Evolutionary conservation across 768 basidiomycete genomes (phyloP).

Genomic region (Collybiopsis luxurians): DNA sequence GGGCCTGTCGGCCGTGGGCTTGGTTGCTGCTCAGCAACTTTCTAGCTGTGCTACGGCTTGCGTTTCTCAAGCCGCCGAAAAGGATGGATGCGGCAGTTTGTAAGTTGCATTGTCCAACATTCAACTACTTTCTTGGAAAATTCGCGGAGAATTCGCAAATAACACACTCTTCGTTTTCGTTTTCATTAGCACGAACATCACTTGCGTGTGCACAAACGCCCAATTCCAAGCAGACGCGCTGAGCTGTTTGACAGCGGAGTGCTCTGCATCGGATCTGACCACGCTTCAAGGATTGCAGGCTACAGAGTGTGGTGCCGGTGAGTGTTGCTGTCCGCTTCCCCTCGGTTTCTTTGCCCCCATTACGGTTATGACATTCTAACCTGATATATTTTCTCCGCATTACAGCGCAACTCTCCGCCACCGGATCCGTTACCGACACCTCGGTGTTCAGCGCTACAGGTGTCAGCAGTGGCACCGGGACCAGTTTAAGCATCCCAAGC

Average conservation of each 20-base stretch:
- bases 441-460: neutral
- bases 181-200: neutral
- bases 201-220: slow-evolving; percentile 2
- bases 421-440: neutral
- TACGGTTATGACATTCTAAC: neutral
- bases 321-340: neutral
- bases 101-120: neutral
- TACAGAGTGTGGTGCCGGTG: neutral
- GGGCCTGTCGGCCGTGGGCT: neutral
- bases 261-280: neutral
- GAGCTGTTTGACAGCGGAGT: neutral
- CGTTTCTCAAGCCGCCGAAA: neutral
- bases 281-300: neutral
- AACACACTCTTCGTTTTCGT: neutral
- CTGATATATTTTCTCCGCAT: too few species aligned
- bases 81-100: slow-evolving; percentile 4
- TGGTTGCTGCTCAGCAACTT: neutral
- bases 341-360: neutral
- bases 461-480: slow-evolving; percentile 1
- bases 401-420: neutral
- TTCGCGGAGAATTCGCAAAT: too few species aligned
- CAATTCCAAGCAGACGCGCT: slow-evolving; percentile 1
- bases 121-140: neutral
- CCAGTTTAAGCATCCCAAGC: neutral
- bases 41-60: slow-evolving; percentile 4